Percentiles rank a stretch among this genome's conserved stretches.
Evolutionary conservation across 495 filamentous ascomycete genomes (phyloP).

Genomic region (Xylaria nigripes): DNA sequence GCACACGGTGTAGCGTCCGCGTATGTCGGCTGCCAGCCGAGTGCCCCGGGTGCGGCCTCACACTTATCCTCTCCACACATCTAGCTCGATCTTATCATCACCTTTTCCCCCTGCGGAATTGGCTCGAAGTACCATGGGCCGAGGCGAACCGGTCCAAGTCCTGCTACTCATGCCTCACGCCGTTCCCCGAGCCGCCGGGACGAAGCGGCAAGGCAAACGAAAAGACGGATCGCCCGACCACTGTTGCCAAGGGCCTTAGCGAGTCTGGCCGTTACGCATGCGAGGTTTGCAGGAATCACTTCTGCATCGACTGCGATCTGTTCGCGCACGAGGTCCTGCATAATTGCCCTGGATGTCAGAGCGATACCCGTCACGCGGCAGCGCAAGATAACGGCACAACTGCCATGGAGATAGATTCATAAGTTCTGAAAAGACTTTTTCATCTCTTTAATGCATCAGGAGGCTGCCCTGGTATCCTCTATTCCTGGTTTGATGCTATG

Average conservation of each 20-base stretch:
- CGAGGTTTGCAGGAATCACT: constrained; percentile 72
- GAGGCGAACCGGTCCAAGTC: constrained; percentile 46
- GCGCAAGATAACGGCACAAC: background rate
- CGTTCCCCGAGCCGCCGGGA: constrained; percentile 37
- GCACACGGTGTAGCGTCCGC: constrained; percentile 79
- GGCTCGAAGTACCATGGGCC: constrained; percentile 81
- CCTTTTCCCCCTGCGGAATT: constrained; percentile 84
- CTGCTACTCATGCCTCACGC: constrained; percentile 47
- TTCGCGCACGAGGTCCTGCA: constrained; percentile 89
- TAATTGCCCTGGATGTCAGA: constrained; percentile 93
- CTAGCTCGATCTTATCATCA: constrained; percentile 93
- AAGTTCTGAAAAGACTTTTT: background rate
- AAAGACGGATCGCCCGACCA: constrained; percentile 41
- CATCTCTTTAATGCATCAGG: background rate
- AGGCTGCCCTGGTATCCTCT: background rate
- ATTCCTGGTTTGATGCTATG: background rate
- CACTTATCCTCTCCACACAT: constrained; percentile 94
- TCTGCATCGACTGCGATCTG: constrained; percentile 96
- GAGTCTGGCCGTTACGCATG: constrained; percentile 86
- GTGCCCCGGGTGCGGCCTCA: constrained; percentile 84
- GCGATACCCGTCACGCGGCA: constrained; percentile 32
- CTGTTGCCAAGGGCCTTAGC: constrained; percentile 54
- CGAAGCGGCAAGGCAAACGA: constrained; percentile 18
- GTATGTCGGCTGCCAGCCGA: constrained; percentile 88
- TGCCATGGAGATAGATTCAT: constrained; percentile 36